Conservation (phyloP, 2,329 filamentous ascomycete genomes). For the Verticillium zaregamsianum region DNA sequence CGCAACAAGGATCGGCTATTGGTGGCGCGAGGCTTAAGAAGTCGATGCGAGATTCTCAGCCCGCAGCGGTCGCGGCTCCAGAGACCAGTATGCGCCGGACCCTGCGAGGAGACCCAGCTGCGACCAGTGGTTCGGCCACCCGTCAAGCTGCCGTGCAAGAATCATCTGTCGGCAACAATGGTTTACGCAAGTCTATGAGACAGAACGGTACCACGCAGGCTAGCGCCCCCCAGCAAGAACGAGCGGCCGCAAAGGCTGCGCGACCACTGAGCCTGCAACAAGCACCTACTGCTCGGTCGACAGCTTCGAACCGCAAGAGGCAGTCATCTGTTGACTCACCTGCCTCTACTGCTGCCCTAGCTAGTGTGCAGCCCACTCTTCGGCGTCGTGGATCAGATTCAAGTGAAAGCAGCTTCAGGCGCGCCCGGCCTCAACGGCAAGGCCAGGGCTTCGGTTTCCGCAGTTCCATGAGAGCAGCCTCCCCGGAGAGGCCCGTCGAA, state of each 20-base stretch:
- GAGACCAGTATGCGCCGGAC: conserved; percentile 22
- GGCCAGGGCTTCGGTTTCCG: conserved; percentile 59
- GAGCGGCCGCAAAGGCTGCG: background rate
- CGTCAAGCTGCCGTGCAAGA: background rate
- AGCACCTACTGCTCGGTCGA: background rate
- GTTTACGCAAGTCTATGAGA: conserved; percentile 25
- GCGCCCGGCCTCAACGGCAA: conserved; percentile 43
- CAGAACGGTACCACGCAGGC: conserved; percentile 5
- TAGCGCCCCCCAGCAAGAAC: background rate
- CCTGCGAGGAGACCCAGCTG: conserved; percentile 1
- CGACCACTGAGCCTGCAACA: conserved; percentile 8
- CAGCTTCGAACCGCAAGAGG: background rate
- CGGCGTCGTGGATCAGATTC: conserved; percentile 57
- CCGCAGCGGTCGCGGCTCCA: background rate
- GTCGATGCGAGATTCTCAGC: conserved; percentile 38
- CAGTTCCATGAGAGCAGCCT: conserved; percentile 63
- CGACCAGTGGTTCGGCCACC: background rate
- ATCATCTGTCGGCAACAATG: background rate
- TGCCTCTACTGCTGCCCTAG: conserved; percentile 13
- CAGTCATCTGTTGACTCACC: conserved; percentile 6
- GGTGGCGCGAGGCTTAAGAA: conserved; percentile 33
- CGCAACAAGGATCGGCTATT: conserved; percentile 3
- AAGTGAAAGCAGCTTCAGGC: conserved; percentile 80
- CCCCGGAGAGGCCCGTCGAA: conserved; percentile 28
- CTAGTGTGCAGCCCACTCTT: conserved; percentile 27